These are phyloP conservation scores for Sphagnum magellanicum DNA, from an alignment of 228 moss, liverwort and hornwort species.

Conservation along the genomic window DNA sequence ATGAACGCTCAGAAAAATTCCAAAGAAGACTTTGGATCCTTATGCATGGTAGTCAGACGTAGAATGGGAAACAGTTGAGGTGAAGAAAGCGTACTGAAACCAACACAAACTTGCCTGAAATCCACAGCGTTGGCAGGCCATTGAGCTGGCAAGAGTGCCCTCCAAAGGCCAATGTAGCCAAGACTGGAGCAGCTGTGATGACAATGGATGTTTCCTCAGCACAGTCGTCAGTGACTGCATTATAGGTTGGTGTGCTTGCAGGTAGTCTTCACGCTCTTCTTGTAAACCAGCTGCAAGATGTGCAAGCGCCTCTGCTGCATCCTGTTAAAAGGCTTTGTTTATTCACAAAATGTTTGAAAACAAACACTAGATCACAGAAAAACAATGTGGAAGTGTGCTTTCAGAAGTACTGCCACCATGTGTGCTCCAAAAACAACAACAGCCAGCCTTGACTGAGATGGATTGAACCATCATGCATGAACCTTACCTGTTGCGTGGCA, in stretches of 20 bases:
- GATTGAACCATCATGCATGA: not conserved
- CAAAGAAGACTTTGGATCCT: no score
- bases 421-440: no score
- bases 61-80: no score
- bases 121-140: conserved; percentile 79
- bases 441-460: no score
- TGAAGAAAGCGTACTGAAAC: not conserved
- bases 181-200: conserved; percentile 44
- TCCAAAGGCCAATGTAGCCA: conserved; percentile 95
- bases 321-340: conserved; percentile 27
- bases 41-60: no score
- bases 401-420: no score
- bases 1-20: no score
- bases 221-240: conserved; percentile 71
- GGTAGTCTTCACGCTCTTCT: conserved; percentile 77
- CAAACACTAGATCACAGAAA: no score
- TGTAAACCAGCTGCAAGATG: conserved; percentile 81
- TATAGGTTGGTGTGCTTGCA: conserved; percentile 67
- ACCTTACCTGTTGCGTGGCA: conserved; percentile 71
- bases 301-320: conserved; percentile 85
- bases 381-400: no score
- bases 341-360: no score
- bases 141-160: conserved; percentile 79
- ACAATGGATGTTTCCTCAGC: conserved; percentile 18
- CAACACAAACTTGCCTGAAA: conserved; percentile 49